Evolutionary conservation across 768 basidiomycete species (phyloP).

Genomic region (Udeniomyces megalosporus): DNA sequence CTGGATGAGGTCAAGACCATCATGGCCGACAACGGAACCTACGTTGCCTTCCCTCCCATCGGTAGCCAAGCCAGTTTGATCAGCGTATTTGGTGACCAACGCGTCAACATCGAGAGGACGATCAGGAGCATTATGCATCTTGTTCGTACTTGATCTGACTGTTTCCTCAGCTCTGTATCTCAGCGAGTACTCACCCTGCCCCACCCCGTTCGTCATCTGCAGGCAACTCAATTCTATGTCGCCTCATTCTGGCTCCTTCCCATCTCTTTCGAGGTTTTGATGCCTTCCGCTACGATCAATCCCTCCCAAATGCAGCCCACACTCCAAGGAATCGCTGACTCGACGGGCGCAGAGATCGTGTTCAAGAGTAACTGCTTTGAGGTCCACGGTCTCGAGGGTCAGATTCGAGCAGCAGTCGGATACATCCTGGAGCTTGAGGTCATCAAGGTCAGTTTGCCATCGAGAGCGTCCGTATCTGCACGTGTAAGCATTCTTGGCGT

Average conservation of each 20-base stretch:
- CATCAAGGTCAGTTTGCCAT: constrained; percentile 54
- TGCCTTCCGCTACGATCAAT: constrained; percentile 57
- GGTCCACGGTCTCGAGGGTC: constrained; percentile 81
- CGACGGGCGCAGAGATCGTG: constrained; percentile 81
- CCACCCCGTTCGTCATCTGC: neutral
- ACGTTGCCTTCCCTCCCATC: constrained; percentile 79
- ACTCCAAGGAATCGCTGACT: constrained; percentile 68
- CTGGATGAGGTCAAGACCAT: constrained; percentile 76
- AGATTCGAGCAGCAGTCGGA: constrained; percentile 68
- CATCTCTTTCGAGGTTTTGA: constrained; percentile 76
- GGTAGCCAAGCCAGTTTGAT: constrained; percentile 86
- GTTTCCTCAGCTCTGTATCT: neutral
- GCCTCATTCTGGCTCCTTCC: constrained; percentile 96
- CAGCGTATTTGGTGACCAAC: constrained; percentile 81
- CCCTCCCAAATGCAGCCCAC: constrained; percentile 65
- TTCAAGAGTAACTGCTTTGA: constrained; percentile 98
- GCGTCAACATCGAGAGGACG: constrained; percentile 85
- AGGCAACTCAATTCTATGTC: constrained; percentile 91
- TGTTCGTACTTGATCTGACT: constrained; percentile 41
- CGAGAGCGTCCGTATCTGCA: neutral
- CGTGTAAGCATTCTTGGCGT: neutral
- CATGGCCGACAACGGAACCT: constrained; percentile 94
- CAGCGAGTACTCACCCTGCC: neutral
- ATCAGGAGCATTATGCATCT: constrained; percentile 88
- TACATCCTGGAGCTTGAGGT: constrained; percentile 83